Conservation (phyloP, 179 eudicot species). For the Spergularia azorica region DNA sequence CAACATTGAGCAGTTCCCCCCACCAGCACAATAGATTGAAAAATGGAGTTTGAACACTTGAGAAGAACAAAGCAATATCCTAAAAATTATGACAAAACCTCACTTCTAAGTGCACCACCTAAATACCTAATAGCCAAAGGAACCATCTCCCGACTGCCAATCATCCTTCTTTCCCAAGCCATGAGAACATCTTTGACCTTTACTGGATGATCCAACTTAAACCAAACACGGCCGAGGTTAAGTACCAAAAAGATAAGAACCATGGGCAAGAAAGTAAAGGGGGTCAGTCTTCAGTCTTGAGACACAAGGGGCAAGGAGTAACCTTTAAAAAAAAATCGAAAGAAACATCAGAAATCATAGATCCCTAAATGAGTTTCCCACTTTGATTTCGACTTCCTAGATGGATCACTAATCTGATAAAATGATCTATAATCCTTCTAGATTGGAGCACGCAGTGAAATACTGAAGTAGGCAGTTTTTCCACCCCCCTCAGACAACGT, state of each 20-base stretch:
- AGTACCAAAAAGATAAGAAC: background rate
- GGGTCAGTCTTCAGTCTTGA: background rate
- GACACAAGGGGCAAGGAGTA: background rate
- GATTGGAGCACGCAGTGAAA: too few species aligned
- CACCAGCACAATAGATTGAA: too few species aligned
- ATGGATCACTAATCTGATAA: too few species aligned
- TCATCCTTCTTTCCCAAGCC: background rate
- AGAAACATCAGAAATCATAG: background rate
- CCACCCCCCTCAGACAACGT: too few species aligned
- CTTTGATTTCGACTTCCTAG: background rate
- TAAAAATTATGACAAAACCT: too few species aligned
- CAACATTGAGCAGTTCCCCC: too few species aligned
- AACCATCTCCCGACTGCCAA: background rate
- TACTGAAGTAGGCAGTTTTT: too few species aligned
- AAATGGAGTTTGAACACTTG: too few species aligned
- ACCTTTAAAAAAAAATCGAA: background rate
- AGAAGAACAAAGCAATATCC: too few species aligned
- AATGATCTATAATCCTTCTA: too few species aligned
- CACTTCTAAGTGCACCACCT: background rate
- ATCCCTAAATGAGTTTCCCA: background rate
- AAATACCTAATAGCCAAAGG: background rate
- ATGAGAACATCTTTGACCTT: background rate
- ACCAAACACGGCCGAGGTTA: background rate
- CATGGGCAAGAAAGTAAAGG: background rate
- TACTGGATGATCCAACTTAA: too few species aligned